Conservation (phyloP, 1,139 yeast genomes). For the Yamadazyma kanchanaburiensis region DNA sequence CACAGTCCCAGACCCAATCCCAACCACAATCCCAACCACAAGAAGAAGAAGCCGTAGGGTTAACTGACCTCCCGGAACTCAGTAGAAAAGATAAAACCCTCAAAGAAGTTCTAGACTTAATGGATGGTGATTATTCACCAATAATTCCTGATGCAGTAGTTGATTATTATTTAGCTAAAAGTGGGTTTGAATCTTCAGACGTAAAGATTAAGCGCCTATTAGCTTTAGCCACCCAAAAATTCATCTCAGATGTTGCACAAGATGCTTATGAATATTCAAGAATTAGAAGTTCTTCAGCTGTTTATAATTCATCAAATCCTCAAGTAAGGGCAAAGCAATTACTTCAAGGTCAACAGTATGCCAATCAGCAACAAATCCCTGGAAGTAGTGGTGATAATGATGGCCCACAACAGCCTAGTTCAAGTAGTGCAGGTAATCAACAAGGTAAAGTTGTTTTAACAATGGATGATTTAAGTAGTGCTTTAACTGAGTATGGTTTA, state of each 20-base stretch:
- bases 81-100: conserved; percentile 84
- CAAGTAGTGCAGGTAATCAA: conserved; percentile 51
- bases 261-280: conserved; percentile 96
- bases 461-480: conserved; percentile 85
- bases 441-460: conserved; percentile 80
- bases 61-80: conserved; percentile 64
- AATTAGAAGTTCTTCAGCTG: conserved; percentile 80
- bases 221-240: conserved; percentile 95
- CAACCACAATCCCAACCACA: conserved; percentile 1
- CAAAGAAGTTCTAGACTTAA: conserved; percentile 77
- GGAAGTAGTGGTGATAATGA: conserved; percentile 38
- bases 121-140: conserved; percentile 90
- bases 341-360: conserved; percentile 63
- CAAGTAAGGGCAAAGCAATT: conserved; percentile 81
- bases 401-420: conserved; percentile 29
- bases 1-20: not conserved
- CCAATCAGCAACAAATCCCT: conserved; percentile 41
- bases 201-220: conserved; percentile 76
- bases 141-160: conserved; percentile 98
- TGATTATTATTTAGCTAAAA: conserved; percentile 83
- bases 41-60: conserved; percentile 5
- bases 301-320: conserved; percentile 80
- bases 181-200: conserved; percentile 85
- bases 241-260: conserved; percentile 88
- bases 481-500: conserved; percentile 88